Evolutionary conservation across 306 rosid species (phyloP), one percentile per base, ranked within the genome.

Genomic region (Cucurbita pepo): DNA sequence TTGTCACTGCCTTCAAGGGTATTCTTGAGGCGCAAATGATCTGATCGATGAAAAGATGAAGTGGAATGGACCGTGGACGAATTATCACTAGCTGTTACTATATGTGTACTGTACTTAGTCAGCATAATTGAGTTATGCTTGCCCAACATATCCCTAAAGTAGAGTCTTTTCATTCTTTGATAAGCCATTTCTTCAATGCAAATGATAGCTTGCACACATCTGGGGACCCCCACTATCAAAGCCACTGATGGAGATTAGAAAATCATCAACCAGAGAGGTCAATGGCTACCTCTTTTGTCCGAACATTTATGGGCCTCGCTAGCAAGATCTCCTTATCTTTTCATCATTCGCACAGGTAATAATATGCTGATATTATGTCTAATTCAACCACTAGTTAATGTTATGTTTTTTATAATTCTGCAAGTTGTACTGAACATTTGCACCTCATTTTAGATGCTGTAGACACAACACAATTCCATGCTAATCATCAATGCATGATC

Each of bases 181-280:
- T 83, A 82, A 73, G 80, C 81, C 82, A 79, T 75, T 73, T 75
- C 44, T 77, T 65, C 73, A 12, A 43, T 77, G 82, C 84, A 84
- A 88, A 84, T 80, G 83, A 85, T 81, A 79, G 78, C 75, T 72
- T 79, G 82, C 80, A 54, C 77, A 75, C 77, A 73, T 76, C 66
- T 71, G 82, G 88, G 88, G 82, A 89, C 87, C 86, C 79, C 81
- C 79, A 85, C 88, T 88, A 86, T 83, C 75, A 81, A 84, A 85
- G 81, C 87, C 91, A 87, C 82, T 76, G 73, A 77, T 77, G 71
- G 75, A 79, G 81, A 86, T 75, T 81, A 78, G 86, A 85, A 66
- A 77, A n/a, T 83, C 88, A 83, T 78, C 85, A 45, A 56, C 60
- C 38, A 62, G 69, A 59, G 43, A 64, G 76, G 69, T 67, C 72